Percentiles rank a stretch among this genome's conserved stretches.
phyloP scores from a whole-genome alignment of 306 rosid genomes.

The Urtica urens region DNA sequence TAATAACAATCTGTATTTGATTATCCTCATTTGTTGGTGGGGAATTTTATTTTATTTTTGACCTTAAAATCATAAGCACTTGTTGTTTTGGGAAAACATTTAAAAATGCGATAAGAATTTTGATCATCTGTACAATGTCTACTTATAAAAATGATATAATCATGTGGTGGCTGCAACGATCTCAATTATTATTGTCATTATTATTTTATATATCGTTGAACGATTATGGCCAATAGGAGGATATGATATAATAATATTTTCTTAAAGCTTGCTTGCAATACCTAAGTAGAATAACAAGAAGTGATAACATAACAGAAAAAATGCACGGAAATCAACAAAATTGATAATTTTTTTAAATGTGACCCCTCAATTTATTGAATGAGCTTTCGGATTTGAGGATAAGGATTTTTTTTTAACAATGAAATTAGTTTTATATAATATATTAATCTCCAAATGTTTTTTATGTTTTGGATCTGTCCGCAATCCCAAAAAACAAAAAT shows the following conservation, averaged over 20 bases:
- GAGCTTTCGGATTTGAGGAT: not conserved
- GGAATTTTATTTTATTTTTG: not conserved
- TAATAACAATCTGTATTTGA: not conserved
- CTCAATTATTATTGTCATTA: slow-evolving; percentile 1
- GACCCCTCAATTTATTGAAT: slow-evolving; percentile 5
- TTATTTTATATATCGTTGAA: not conserved
- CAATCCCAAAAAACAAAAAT: not conserved
- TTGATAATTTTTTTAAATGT: not conserved
- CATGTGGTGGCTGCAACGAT: slow-evolving; percentile 8
- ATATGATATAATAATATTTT: not conserved
- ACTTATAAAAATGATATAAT: slow-evolving; percentile 1
- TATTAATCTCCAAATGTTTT: not conserved
- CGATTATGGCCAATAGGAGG: not conserved
- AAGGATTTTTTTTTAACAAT: not conserved
- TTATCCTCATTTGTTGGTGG: not conserved
- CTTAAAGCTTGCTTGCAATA: not conserved
- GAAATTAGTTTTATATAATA: not conserved
- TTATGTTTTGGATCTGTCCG: not conserved
- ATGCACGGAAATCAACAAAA: not conserved
- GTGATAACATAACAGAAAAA: not conserved
- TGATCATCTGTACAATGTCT: not conserved
- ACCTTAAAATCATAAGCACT: not conserved
- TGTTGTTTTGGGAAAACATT: slow-evolving; percentile 1
- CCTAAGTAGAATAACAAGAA: not conserved
- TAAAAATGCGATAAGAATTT: not conserved